Base-by-base conservation (phyloP, 192 early-diverging fungal species). In the Mortierella hygrophila region DNA sequence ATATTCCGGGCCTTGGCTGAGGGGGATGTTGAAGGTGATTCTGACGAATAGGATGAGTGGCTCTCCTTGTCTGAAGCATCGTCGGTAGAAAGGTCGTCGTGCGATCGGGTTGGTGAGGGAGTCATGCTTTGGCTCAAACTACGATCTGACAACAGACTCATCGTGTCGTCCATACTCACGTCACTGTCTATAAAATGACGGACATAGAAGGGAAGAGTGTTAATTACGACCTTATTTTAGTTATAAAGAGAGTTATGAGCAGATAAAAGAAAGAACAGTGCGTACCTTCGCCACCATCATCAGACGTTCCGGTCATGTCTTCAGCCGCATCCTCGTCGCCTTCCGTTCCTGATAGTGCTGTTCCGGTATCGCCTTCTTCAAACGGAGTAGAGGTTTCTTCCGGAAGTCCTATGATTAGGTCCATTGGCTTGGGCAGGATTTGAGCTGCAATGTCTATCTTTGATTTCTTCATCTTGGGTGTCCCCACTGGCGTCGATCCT, bases 21-120 rank as follows among this genome's bases (percentile, higher is more conserved):
- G 21, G 81, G 68, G 1, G 75, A 76, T 20, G 74, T 82, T 15
- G 82, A 74, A 38, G 76, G 69, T 4, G 82, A 78, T 13, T 52
- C 55, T 32, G 82, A 78, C 6, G 70, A 83, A 68, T 74, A 80
- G 9, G 81, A 83, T 20, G 88, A 83, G 46, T 75, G 81, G 41
- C 38, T 73, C 20, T 89, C 85, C 15, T 74, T 52, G 47, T 90
- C 89, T 0, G 89, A 90, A 8, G 83, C 11, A 20, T 88, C 72
- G n/a, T 75, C 73, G 3, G 84, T 81, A 20, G 84, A 79, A 15
- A 70, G 44, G 40, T 63, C 70, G 2, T n/a, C 68, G 10, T 72
- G 79, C 1, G 75, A 80, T 13, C 72, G 76, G 1, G n/a, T 13
- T 18, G 84, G 75, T 18, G 83, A 85, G 0, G 77, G 69, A 32